A percentile compares a stretch with the other conserved stretches of the same genome.
phyloP scores from a whole-genome alignment of 331 rosid species.

The Erythrophleum ivorense region DNA sequence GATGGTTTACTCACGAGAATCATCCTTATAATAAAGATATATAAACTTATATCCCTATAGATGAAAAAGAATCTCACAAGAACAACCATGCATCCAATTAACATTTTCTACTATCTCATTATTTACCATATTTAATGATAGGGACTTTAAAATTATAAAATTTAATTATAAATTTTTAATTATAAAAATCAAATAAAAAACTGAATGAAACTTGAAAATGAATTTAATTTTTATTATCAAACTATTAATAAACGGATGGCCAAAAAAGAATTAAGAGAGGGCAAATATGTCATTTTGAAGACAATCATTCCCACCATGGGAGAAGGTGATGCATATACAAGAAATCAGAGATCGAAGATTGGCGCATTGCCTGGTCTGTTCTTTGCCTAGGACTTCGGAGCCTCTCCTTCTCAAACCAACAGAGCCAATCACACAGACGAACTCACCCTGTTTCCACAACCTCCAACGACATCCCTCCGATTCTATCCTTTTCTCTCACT shows the following conservation, averaged over 20 bases:
- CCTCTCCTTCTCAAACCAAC: constrained; percentile 35
- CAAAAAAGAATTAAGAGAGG: background rate
- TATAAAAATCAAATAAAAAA: background rate
- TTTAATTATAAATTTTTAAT: no score
- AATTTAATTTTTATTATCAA: background rate
- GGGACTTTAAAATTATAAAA: no score
- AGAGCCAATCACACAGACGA: background rate
- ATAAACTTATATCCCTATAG: no score
- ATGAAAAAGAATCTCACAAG: no score
- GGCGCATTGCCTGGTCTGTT: constrained; percentile 3
- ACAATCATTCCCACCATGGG: background rate
- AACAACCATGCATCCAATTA: no score
- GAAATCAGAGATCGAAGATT: constrained; percentile 40
- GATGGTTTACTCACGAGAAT: no score
- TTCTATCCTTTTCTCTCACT: background rate
- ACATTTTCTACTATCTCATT: no score
- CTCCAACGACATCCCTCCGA: background rate
- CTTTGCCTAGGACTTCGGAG: constrained; percentile 33
- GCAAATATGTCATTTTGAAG: background rate
- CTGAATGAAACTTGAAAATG: background rate
- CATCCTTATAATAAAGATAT: no score
- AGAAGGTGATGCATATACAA: constrained; percentile 13
- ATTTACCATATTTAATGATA: no score
- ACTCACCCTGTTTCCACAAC: background rate
- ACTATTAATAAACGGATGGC: background rate